Evolutionary conservation across 805 yeast genomes (phyloP).

Genomic region (Soucietia sequanensis): DNA sequence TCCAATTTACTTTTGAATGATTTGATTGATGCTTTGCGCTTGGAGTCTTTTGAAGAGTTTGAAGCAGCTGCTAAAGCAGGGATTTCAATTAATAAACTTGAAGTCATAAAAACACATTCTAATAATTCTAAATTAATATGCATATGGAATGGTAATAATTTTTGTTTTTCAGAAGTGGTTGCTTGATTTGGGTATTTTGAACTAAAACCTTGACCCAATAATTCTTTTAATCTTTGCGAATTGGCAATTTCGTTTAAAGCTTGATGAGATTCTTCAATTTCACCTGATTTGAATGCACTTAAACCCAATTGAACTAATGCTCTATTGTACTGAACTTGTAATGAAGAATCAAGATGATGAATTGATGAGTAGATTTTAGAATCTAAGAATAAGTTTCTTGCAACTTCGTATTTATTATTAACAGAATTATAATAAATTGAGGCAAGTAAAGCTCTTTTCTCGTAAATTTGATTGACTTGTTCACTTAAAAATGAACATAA

Average conservation of each 20-base stretch:
- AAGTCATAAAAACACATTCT: conserved; percentile 90
- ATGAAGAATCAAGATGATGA: conserved; percentile 76
- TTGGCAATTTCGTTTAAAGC: conserved; percentile 84
- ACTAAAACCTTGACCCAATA: conserved; percentile 83
- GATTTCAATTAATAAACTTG: conserved; percentile 85
- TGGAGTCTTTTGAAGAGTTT: conserved; percentile 61
- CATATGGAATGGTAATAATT: conserved; percentile 95
- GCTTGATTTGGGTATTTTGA: conserved; percentile 64
- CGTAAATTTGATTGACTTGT: conserved; percentile 65
- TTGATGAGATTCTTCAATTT: conserved; percentile 83
- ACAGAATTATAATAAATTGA: conserved; percentile 91
- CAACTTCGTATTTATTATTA: conserved; percentile 77
- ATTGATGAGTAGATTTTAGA: conserved; percentile 84
- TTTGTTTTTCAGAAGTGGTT: conserved; percentile 64
- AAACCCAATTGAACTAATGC: conserved; percentile 94
- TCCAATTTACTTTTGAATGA: conserved; percentile 90
- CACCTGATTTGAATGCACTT: conserved; percentile 90
- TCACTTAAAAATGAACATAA: conserved; percentile 64
- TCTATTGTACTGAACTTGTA: conserved; percentile 93
- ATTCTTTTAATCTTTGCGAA: conserved; percentile 82
- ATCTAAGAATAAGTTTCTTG: conserved; percentile 83
- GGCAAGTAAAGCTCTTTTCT: conserved; percentile 79
- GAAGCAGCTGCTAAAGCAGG: conserved; percentile 81
- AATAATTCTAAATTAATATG: conserved; percentile 94
- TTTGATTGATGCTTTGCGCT: conserved; percentile 58